Percentiles rank a stretch among this genome's conserved stretches.
These are phyloP conservation scores for Suillus decipiens DNA, from an alignment of 768 basidiomycete genomes.

Conservation along the genomic window DNA sequence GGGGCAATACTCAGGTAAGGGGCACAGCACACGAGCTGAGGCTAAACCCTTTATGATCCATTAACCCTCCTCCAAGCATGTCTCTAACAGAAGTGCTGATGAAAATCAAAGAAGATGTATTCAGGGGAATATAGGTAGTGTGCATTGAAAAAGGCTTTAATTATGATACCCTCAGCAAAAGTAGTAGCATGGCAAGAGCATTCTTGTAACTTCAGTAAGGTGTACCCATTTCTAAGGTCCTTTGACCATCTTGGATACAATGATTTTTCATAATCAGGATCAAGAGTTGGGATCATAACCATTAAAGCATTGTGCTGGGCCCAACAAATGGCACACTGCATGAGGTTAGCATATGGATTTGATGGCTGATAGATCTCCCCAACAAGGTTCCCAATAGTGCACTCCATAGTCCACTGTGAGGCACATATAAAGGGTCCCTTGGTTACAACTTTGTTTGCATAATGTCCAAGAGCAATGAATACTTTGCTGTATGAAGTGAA, in stretches of 20 bases:
- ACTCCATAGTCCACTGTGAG: constrained; percentile 33
- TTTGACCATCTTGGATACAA: constrained; percentile 10
- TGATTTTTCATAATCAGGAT: neutral
- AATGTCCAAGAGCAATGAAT: no score
- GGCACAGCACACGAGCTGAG: no score
- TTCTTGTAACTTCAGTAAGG: neutral
- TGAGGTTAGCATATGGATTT: constrained; percentile 30
- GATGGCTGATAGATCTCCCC: constrained; percentile 26
- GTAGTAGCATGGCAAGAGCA: neutral
- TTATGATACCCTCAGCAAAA: neutral
- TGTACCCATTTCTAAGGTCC: constrained; percentile 15
- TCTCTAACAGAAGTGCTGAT: neutral
- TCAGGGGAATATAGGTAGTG: constrained; percentile 2
- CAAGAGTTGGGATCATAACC: constrained; percentile 12
- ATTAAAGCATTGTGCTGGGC: constrained; percentile 21
- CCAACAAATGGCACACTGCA: constrained; percentile 22
- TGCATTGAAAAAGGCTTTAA: neutral
- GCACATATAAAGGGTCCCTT: constrained; percentile 24
- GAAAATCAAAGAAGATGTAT: neutral
- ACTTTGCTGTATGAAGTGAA: no score
- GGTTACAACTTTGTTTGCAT: no score
- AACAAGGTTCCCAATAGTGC: constrained; percentile 27
- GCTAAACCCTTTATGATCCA: no score
- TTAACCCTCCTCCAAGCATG: no score
- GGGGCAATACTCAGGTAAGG: no score